These are phyloP conservation scores for Candida berthetii DNA, from an alignment of 805 yeast species.

Conservation along the genomic window DNA sequence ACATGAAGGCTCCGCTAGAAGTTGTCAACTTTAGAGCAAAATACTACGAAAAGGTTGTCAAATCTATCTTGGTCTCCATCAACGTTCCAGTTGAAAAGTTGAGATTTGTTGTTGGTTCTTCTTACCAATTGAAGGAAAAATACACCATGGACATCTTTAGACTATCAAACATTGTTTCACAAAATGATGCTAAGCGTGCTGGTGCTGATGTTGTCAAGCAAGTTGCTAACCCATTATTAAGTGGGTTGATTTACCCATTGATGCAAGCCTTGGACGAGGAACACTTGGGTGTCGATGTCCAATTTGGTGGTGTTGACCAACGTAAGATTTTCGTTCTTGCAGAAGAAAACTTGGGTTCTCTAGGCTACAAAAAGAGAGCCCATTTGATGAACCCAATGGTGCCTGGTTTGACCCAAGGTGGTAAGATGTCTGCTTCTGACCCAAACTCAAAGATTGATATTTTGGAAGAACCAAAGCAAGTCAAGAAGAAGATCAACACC, in stretches of 20 bases:
- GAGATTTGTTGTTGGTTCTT: constrained; percentile 78
- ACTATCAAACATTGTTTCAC: constrained; percentile 78
- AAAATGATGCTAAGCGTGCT: constrained; percentile 96
- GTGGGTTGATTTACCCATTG: constrained; percentile 93
- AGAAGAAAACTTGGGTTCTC: constrained; percentile 79
- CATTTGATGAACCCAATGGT: constrained; percentile 99
- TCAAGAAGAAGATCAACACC: constrained; percentile 83
- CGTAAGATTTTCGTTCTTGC: constrained; percentile 96
- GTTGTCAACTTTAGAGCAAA: constrained; percentile 83
- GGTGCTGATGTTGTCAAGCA: constrained; percentile 99
- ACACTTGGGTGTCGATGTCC: constrained; percentile 81
- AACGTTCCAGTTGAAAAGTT: constrained; percentile 90
- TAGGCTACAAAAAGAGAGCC: constrained; percentile 96
- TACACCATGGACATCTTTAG: constrained; percentile 89
- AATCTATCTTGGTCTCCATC: constrained; percentile 78
- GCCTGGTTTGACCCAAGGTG: constrained; percentile 95
- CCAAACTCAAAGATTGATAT: constrained; percentile 96
- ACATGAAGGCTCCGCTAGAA: constrained; percentile 97
- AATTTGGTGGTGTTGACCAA: constrained; percentile 99
- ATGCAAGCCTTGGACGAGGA: constrained; percentile 99
- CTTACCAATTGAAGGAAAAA: constrained; percentile 74
- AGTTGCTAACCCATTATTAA: constrained; percentile 86
- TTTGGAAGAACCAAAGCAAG: constrained; percentile 80
- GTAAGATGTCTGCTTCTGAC: constrained; percentile 98
- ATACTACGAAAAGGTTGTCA: constrained; percentile 80